Conservation (phyloP, 164 flowering plant species). For the Stephania yunnanensis region DNA sequence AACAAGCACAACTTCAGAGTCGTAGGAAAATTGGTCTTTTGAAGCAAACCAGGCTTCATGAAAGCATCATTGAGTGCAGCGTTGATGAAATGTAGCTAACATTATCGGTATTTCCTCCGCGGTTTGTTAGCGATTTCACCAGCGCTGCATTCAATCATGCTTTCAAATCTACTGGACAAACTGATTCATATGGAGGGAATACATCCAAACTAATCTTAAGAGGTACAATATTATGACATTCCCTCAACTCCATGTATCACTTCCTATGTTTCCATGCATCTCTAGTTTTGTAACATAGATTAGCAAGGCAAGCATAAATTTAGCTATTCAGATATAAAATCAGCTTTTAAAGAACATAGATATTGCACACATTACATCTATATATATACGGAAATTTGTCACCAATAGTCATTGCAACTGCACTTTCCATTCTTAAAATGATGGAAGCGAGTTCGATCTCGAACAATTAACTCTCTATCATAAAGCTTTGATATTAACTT, state of each 20-base stretch:
- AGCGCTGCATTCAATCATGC: slow-evolving; percentile 54
- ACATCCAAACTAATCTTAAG: neutral
- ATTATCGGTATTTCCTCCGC: neutral
- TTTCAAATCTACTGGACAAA: slow-evolving; percentile 8
- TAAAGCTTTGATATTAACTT: slow-evolving; percentile 20
- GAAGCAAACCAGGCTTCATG: neutral
- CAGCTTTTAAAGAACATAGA: neutral
- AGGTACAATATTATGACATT: neutral
- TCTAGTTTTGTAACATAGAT: neutral
- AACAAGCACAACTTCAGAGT: neutral
- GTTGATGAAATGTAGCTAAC: slow-evolving; percentile 36
- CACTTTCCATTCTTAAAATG: slow-evolving; percentile 20
- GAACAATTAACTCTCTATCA: slow-evolving; percentile 19
- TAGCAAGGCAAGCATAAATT: neutral
- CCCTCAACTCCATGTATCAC: neutral
- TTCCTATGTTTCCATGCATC: no score
- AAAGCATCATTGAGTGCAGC: slow-evolving; percentile 63
- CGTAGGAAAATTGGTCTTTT: neutral
- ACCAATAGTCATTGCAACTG: slow-evolving; percentile 24
- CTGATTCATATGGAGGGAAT: neutral
- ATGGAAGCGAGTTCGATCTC: slow-evolving; percentile 26
- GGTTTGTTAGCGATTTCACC: slow-evolving; percentile 19
- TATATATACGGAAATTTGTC: neutral
- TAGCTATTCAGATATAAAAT: neutral
- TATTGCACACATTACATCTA: neutral